Evolutionary conservation across 2,329 filamentous ascomycete species (phyloP).

Genomic region (Emmonsiellopsis sp.): DNA sequence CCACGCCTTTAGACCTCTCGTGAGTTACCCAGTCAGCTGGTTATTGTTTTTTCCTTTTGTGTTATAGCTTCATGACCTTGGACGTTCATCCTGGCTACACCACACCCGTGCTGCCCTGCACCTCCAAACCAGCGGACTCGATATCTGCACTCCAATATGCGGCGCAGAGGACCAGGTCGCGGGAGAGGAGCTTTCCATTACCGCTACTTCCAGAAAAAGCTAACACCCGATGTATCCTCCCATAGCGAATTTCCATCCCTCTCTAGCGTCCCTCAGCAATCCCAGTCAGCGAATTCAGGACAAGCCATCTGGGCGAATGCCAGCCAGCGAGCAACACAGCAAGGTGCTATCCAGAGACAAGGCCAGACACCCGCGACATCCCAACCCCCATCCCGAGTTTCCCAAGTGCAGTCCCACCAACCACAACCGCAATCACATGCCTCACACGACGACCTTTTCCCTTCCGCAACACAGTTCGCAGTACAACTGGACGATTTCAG

Average conservation of each 20-base stretch:
- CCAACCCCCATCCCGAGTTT: constrained; percentile 31
- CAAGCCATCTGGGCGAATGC: constrained; percentile 50
- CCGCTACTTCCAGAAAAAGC: background rate
- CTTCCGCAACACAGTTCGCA: constrained; percentile 41
- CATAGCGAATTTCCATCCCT: constrained; percentile 55
- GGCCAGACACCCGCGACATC: constrained; percentile 33
- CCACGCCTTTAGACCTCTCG: constrained; percentile 47
- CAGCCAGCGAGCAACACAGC: constrained; percentile 44
- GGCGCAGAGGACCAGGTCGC: constrained; percentile 1
- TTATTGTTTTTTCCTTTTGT: background rate
- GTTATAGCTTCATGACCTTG: background rate
- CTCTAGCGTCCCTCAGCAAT: constrained; percentile 46
- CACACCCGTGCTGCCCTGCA: background rate
- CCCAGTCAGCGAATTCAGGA: constrained; percentile 41
- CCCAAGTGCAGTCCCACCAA: constrained; percentile 33
- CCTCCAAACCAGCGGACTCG: background rate
- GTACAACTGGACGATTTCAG: constrained; percentile 46
- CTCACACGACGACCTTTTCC: constrained; percentile 38
- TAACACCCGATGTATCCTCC: constrained; percentile 11
- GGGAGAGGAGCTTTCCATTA: constrained; percentile 6
- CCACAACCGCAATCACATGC: constrained; percentile 36
- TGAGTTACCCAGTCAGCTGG: constrained; percentile 30
- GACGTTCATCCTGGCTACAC: background rate
- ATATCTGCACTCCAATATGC: background rate
- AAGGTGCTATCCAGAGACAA: constrained; percentile 45